Evolutionary conservation across 1,284 basidiomycete genomes (phyloP).

Genomic region (Marasmius oreades): DNA sequence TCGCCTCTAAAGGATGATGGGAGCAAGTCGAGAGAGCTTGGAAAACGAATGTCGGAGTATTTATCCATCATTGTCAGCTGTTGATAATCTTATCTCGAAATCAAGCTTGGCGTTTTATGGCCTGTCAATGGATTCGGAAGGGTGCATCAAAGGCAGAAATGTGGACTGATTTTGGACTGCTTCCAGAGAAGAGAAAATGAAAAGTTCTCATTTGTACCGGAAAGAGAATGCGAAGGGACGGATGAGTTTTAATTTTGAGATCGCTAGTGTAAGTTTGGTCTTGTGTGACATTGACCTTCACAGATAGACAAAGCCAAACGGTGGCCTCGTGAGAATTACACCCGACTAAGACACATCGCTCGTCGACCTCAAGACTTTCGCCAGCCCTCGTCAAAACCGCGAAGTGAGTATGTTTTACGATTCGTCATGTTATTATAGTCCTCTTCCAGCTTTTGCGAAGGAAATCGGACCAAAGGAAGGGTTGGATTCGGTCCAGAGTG

Average conservation of each 20-base stretch:
- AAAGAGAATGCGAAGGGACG: background rate
- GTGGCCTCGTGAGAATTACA: background rate
- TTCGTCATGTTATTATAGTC: background rate
- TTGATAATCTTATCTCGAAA: background rate
- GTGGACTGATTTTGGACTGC: too few relatives aligned
- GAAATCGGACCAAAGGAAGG: constrained; percentile 25
- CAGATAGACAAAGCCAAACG: background rate
- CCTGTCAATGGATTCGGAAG: too few relatives aligned
- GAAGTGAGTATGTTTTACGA: constrained; percentile 31
- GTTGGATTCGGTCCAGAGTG: constrained; percentile 32
- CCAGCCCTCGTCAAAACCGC: constrained; percentile 33
- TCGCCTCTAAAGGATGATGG: background rate
- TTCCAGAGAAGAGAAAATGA: too few relatives aligned
- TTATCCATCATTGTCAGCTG: background rate
- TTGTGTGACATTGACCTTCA: background rate
- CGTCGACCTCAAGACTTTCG: background rate
- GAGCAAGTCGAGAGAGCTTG: background rate
- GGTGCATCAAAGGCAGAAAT: too few relatives aligned
- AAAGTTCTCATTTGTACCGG: background rate
- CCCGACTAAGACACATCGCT: background rate
- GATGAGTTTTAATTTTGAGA: background rate
- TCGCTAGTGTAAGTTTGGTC: background rate
- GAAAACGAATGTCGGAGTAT: background rate
- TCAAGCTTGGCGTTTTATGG: too few relatives aligned
- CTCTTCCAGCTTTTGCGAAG: constrained; percentile 3